Evolutionary conservation across 2,329 filamentous ascomycete species (phyloP), one percentile per base, ranked within the genome.

Genomic region (Neonectria hederae): DNA sequence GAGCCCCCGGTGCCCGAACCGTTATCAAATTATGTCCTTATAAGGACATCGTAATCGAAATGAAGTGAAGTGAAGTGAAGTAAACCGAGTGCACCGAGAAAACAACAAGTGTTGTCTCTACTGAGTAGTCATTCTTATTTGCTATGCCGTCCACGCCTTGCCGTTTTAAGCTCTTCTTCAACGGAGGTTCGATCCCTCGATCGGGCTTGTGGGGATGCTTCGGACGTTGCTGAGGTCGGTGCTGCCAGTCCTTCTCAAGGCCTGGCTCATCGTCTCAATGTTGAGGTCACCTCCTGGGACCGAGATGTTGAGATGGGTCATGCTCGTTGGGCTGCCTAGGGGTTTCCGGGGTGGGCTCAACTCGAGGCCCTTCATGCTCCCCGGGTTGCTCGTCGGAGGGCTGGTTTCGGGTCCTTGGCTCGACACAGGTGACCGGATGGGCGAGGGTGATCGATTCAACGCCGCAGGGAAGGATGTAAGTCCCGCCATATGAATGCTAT

Each of bases 201-300:
- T 80, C 1, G 88, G 88, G 72, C 88, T 90, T 35, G 83, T 79
- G 4, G 88, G 87, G 55, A 83, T 80, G 77, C 88, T 90, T 65
- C 85, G 81, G 52, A 83, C 76, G 52, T 79, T 81, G 69, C 83
- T 83, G 62, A 97, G 81, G 76, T 97, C 95, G 19, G 91, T 88
- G 78, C 93, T 97, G 48, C 90, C 92, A 14, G 94, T 97, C 77
- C 92, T 90, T 75, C 92, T 86, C 74, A 97, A 82, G 17, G 93
- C 94, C 79, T 97, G 94, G 56, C 90, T 87, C 94, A 97, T 97
- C 4, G 94, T 97, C 83, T 97, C 94, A 69, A 97, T 92, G 63
- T 92, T 93, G 64, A 97, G 82, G 67, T 97, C 94, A 65, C 83
- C 82, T 53, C 83, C 78, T 35, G 73, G 65, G 43, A 71, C 63